Base-by-base conservation (phyloP, 345 rosid genomes). In the Limnanthes douglasii region DNA sequence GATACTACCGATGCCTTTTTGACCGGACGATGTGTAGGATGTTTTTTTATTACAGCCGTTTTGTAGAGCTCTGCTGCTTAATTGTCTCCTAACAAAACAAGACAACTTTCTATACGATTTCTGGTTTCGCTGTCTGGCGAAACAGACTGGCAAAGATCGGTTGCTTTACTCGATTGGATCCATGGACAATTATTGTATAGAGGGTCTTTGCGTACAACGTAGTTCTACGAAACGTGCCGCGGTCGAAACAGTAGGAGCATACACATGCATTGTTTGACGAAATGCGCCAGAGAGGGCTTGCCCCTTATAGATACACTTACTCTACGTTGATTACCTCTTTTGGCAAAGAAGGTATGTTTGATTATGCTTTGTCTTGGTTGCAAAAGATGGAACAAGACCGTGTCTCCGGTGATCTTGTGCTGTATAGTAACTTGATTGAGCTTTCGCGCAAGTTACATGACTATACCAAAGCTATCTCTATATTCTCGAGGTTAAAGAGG, bases 201-300 rank as follows among this genome's bases (percentile, higher is more conserved):
- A 1, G 90, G 0, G 90, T 76, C 9, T 71, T 67, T 27, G 90
- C 95, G 0, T 88, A 88, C 68, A 83, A 88, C 16, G 97, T 88
- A 0, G 90, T 61, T n/a, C 37, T 83, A 1, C 52, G 95, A 0
- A 88, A 78, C 13, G 93, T 68, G 15, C 37, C 83, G 0, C 46
- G 88, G 19, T 80, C 78, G 19, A 72, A 70, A 53, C 72, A 62
- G 39, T 78, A 75, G 69, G 77, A 69, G 12, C 51, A 73, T n/a
- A 90, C 97, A n/a, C 86, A 60, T 28, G 95, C 95, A 14, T 69
- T 88, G 90, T 78, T 83, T 59, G 93, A 82, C 30, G 97, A 88
- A 79, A 88, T 88, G 97, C 83, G 97, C 52, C 58, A 68, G 8
- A 67, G 68, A 66, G 78, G 64, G 5, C 57, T 82, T 24, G 65